Evolutionary conservation across 176 grass and related monocot species (phyloP).

Genomic region (Musa acuminata): DNA sequence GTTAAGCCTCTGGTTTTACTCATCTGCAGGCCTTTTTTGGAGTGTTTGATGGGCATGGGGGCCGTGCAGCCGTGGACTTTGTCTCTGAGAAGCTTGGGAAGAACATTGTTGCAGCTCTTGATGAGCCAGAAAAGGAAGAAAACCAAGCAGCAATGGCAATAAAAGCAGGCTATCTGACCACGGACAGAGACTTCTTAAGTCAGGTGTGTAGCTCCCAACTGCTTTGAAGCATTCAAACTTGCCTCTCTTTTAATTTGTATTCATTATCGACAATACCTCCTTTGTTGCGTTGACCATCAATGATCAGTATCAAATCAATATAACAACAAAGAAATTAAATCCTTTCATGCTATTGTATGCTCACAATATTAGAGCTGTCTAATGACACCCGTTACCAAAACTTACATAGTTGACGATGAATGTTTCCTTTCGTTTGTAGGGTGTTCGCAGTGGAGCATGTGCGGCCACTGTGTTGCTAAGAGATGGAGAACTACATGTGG

Average conservation of each 20-base stretch:
- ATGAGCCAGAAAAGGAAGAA: conserved; percentile 9
- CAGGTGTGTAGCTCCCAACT: conserved; percentile 33
- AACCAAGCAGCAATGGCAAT: conserved; percentile 35
- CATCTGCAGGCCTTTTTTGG: conserved; percentile 68
- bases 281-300: no score
- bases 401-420: neutral
- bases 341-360: no score
- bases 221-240: neutral
- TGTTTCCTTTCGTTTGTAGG: conserved; percentile 13
- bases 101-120: conserved; percentile 33
- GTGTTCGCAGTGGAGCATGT: conserved; percentile 43
- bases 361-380: neutral
- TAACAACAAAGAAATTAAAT: no score
- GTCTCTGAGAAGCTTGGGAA: conserved; percentile 54
- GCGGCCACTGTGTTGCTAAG: conserved; percentile 54
- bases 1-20: neutral
- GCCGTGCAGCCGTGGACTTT: conserved; percentile 64
- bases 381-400: neutral
- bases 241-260: no score
- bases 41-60: conserved; percentile 84
- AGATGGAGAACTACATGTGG: conserved; percentile 46
- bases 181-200: conserved; percentile 63
- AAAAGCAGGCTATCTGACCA: conserved; percentile 50
- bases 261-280: no score
- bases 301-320: no score